These are phyloP conservation scores for Yueomyces sinensis DNA, from an alignment of 805 yeast species.

Conservation along the genomic window DNA sequence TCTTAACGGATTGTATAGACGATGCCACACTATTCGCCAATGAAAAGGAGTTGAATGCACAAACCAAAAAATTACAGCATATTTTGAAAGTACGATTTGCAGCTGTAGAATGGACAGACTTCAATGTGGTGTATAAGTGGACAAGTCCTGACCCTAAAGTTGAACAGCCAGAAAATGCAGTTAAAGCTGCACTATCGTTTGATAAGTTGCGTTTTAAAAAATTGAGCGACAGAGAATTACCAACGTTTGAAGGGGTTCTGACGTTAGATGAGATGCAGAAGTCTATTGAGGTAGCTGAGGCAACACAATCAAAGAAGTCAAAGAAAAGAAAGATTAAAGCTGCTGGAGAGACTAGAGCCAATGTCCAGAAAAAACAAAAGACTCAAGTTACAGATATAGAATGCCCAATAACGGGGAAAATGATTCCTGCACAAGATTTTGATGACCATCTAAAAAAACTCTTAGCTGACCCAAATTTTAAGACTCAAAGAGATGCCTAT, in stretches of 20 bases:
- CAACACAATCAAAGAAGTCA: conserved; percentile 31
- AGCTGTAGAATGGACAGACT: conserved; percentile 80
- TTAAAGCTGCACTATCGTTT: conserved; percentile 38
- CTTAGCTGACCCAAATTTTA: conserved; percentile 66
- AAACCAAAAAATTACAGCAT: conserved; percentile 22
- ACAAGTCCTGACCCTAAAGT: conserved; percentile 31
- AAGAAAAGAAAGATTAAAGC: conserved; percentile 37
- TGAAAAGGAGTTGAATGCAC: conserved; percentile 25
- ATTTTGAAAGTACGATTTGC: conserved; percentile 41
- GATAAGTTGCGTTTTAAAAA: conserved; percentile 9
- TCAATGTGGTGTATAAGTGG: conserved; percentile 55
- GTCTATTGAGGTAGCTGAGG: conserved; percentile 1
- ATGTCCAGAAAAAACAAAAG: conserved; percentile 5
- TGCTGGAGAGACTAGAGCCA: conserved; percentile 56
- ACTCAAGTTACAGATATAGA: conserved; percentile 29
- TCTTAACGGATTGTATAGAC: not conserved
- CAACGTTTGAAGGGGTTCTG: not conserved
- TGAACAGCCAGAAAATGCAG: too few species aligned
- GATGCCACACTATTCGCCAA: not conserved
- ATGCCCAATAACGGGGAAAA: conserved; percentile 70
- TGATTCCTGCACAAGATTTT: conserved; percentile 57
- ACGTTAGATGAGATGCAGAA: not conserved
- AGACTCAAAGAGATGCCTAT: conserved; percentile 47
- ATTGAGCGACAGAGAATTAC: conserved; percentile 1
- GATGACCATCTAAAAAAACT: conserved; percentile 57